phyloP scores from a whole-genome alignment of 306 rosid species.

The Oxytropis ochrocephala region DNA sequence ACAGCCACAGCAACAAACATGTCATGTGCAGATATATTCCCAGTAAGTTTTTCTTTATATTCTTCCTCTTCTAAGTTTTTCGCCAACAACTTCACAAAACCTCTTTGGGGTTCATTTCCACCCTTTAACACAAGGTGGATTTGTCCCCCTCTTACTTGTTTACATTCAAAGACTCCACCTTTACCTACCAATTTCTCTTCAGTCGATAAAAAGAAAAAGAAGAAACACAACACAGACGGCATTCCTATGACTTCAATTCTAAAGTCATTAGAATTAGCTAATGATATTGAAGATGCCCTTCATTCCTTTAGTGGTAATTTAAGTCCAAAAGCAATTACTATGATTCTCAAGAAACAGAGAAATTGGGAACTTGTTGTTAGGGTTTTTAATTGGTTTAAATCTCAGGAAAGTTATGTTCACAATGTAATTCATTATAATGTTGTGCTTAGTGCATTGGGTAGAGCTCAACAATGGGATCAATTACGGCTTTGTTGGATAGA shows the following conservation, averaged over 20 bases:
- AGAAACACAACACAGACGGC: slow-evolving; percentile 43
- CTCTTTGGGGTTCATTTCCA: neutral
- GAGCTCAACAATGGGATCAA: slow-evolving; percentile 79
- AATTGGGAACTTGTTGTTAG: slow-evolving; percentile 53
- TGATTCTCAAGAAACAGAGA: slow-evolving; percentile 57
- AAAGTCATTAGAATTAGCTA: slow-evolving; percentile 30
- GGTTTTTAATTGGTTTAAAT: slow-evolving; percentile 72
- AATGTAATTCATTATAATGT: slow-evolving; percentile 88
- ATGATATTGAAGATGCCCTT: slow-evolving; percentile 44
- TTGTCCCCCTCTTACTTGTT: slow-evolving; percentile 22
- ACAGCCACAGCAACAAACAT: neutral
- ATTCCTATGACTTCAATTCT: slow-evolving; percentile 45
- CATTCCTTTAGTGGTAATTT: slow-evolving; percentile 31
- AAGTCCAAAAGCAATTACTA: slow-evolving; percentile 59
- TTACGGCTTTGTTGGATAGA: slow-evolving; percentile 73
- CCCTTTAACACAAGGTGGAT: neutral
- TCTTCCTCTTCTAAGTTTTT: neutral
- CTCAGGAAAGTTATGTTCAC: slow-evolving; percentile 44
- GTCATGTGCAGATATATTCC: slow-evolving; percentile 15
- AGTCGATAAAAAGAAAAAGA: slow-evolving; percentile 41
- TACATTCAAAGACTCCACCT: slow-evolving; percentile 34
- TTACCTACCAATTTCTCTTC: slow-evolving; percentile 23
- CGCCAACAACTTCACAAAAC: neutral
- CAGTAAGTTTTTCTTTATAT: slow-evolving; percentile 16
- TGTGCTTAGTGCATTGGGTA: slow-evolving; percentile 67